Percentiles rank a stretch among this genome's conserved stretches.
phyloP scores from a whole-genome alignment of 331 rosid species.

The Ulmus americana region DNA sequence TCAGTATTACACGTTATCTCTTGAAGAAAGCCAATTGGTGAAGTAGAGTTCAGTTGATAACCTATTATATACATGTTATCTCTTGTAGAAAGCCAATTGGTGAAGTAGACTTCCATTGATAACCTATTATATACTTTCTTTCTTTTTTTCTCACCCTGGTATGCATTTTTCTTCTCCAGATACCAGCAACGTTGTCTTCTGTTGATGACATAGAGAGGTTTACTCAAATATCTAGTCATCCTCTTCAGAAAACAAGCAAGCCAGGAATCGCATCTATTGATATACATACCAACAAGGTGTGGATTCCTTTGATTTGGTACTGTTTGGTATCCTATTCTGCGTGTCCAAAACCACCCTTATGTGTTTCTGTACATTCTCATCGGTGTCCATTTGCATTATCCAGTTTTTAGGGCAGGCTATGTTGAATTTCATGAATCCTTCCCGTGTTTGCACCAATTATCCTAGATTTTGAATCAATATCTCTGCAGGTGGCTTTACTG shows the following conservation, averaged over 20 bases:
- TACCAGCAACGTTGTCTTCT: slow-evolving; percentile 75
- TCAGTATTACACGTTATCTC: neutral
- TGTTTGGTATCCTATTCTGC: too few relatives aligned
- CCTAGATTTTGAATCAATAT: too few relatives aligned
- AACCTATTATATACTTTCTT: neutral
- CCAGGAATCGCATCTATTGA: slow-evolving; percentile 85
- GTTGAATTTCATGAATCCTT: too few relatives aligned
- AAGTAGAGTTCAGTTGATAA: neutral
- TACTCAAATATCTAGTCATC: slow-evolving; percentile 96
- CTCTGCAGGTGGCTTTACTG: too few relatives aligned
- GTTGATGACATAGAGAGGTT: slow-evolving; percentile 70
- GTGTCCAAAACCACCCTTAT: too few relatives aligned
- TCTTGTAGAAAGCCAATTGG: neutral
- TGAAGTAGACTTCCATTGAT: neutral
- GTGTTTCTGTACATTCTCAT: too few relatives aligned
- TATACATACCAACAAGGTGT: slow-evolving; percentile 66
- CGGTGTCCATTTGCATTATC: too few relatives aligned
- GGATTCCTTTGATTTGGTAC: neutral
- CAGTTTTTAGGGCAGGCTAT: too few relatives aligned
- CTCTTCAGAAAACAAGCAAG: slow-evolving; percentile 90
- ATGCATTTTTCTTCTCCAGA: slow-evolving; percentile 38
- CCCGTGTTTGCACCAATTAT: too few relatives aligned
- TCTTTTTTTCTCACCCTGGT: neutral
- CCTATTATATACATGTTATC: neutral
- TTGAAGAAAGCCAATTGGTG: neutral